Conservation (phyloP, 2,329 filamentous ascomycete species). For the Fusarium palustre region DNA sequence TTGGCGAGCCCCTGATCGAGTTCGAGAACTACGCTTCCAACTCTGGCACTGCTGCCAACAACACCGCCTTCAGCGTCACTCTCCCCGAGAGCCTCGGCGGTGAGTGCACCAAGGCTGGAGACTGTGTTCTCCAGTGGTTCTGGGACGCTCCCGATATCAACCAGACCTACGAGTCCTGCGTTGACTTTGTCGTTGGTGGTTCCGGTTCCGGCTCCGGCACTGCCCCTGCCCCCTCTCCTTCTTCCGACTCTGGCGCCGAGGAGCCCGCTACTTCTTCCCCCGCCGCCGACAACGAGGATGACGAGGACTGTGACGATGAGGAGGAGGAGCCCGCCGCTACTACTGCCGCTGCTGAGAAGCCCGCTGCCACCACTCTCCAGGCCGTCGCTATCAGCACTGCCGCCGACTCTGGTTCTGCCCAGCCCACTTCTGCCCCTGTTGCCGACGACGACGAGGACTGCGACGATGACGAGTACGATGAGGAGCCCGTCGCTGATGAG, state of each 20-base stretch:
- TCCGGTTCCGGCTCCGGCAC: constrained; percentile 10
- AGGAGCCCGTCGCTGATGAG: constrained; percentile 19
- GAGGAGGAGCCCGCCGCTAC: constrained; percentile 23
- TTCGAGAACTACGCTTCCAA: constrained; percentile 68
- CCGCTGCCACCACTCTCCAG: constrained; percentile 24
- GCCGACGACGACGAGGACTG: constrained; percentile 34
- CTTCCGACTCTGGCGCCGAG: constrained; percentile 19
- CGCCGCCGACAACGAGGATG: constrained; percentile 13
- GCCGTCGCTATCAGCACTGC: constrained; percentile 19
- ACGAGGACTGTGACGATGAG: constrained; percentile 34
- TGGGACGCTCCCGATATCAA: constrained; percentile 67
- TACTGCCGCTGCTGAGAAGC: constrained; percentile 13
- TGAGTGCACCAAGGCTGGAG: constrained; percentile 62
- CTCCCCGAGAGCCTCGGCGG: constrained; percentile 61
- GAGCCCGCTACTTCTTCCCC: constrained; percentile 23
- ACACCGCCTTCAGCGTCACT: constrained; percentile 64
- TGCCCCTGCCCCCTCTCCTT: constrained; percentile 14
- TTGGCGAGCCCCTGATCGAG: constrained; percentile 65
- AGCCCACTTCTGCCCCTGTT: constrained; percentile 19
- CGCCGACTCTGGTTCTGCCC: constrained; percentile 9
- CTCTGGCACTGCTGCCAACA: constrained; percentile 54
- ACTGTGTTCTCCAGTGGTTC: constrained; percentile 70
- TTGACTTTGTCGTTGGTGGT: constrained; percentile 62
- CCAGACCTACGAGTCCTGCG: constrained; percentile 73
- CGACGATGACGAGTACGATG: constrained; percentile 16